Conservation (phyloP, 805 yeast species). For the Brettanomyces anomalus region DNA sequence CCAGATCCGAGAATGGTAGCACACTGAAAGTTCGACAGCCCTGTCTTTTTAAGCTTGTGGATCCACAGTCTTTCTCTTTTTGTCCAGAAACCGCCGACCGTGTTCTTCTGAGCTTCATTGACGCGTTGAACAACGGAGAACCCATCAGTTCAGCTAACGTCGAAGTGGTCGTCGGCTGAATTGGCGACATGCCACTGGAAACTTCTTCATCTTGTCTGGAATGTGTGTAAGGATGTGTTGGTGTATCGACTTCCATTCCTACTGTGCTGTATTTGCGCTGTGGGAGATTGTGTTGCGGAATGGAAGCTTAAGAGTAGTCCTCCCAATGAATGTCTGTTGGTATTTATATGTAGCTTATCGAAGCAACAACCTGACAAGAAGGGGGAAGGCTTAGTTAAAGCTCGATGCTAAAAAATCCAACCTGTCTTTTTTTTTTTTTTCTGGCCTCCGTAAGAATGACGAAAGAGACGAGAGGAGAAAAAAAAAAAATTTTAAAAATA, state of each 20-base stretch:
- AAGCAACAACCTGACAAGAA: too few relatives aligned
- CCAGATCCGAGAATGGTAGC: constrained; percentile 11
- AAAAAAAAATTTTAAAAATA: neutral
- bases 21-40: constrained; percentile 7
- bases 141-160: constrained; percentile 11
- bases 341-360: too few relatives aligned
- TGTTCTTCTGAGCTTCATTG: constrained; percentile 2
- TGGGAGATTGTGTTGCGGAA: too few relatives aligned
- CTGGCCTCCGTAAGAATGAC: too few relatives aligned
- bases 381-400: too few relatives aligned
- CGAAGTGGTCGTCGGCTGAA: neutral
- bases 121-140: constrained; percentile 15
- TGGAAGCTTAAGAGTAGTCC: too few relatives aligned
- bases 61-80: neutral
- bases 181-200: constrained; percentile 1
- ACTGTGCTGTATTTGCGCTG: too few relatives aligned
- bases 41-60: neutral
- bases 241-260: constrained; percentile 20
- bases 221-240: constrained; percentile 3
- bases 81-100: constrained; percentile 2
- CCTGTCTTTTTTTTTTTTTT: too few relatives aligned
- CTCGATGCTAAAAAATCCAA: too few relatives aligned
- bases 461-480: constrained; percentile 1
- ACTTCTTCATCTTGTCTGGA: too few relatives aligned
- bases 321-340: too few relatives aligned